Evolutionary conservation across 495 filamentous ascomycete species (phyloP).

Genomic region (Aspergillus affinis): DNA sequence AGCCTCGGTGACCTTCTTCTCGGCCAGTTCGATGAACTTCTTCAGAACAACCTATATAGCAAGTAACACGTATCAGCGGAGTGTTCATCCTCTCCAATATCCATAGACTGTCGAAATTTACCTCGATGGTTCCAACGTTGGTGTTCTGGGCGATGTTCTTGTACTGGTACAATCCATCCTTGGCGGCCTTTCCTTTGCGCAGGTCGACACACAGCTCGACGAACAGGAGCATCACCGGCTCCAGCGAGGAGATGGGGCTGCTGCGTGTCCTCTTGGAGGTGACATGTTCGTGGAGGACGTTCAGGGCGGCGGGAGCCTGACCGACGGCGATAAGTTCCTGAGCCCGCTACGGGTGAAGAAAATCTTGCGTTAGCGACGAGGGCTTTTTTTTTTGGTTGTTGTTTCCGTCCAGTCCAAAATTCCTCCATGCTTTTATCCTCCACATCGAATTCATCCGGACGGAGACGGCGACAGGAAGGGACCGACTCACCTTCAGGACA

Average conservation of each 20-base stretch:
- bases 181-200: slow-evolving; percentile 95
- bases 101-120: slow-evolving; percentile 29
- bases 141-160: slow-evolving; percentile 99
- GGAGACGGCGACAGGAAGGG: neutral
- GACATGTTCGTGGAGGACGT: slow-evolving; percentile 97
- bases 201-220: slow-evolving; percentile 96
- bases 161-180: slow-evolving; percentile 98
- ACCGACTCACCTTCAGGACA: slow-evolving; percentile 75
- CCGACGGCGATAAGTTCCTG: slow-evolving; percentile 98
- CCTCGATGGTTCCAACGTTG: slow-evolving; percentile 96
- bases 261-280: slow-evolving; percentile 96
- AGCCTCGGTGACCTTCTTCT: slow-evolving; percentile 92
- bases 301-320: slow-evolving; percentile 87
- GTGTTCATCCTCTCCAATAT: slow-evolving; percentile 3
- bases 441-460: slow-evolving; percentile 1
- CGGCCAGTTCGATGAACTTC: slow-evolving; percentile 95
- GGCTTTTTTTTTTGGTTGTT: slow-evolving; percentile 6
- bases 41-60: slow-evolving; percentile 79
- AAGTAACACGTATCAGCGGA: neutral
- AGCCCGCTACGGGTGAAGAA: slow-evolving; percentile 58
- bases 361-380: slow-evolving; percentile 15
- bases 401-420: slow-evolving; percentile 5
- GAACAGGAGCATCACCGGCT: slow-evolving; percentile 97
- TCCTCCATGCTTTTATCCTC: neutral
- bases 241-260: slow-evolving; percentile 92